Conservation (phyloP, 768 basidiomycete genomes). For the Boletus patriciae region DNA sequence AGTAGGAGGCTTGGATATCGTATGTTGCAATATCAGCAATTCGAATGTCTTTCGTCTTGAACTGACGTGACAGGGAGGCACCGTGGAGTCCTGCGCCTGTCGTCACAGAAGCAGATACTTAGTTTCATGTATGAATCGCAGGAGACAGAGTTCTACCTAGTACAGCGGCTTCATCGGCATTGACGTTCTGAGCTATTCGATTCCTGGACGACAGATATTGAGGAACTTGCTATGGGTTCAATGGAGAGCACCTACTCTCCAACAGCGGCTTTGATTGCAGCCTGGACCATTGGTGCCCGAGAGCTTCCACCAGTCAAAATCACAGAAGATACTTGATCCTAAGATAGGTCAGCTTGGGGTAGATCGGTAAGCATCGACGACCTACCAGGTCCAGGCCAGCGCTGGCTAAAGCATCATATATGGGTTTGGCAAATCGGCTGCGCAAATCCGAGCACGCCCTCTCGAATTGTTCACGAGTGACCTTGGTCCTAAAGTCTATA, state of each 20-base stretch:
- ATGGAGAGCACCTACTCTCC: slow-evolving; percentile 58
- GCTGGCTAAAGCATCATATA: slow-evolving; percentile 65
- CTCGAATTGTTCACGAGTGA: slow-evolving; percentile 82
- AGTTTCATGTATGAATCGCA: slow-evolving; percentile 1
- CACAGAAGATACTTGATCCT: slow-evolving; percentile 82
- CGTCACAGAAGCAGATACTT: neutral
- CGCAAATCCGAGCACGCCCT: slow-evolving; percentile 65
- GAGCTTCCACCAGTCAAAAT: slow-evolving; percentile 92
- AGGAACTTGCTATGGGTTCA: neutral
- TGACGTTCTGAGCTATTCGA: slow-evolving; percentile 92
- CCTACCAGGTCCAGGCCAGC: slow-evolving; percentile 69
- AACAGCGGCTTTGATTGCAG: slow-evolving; percentile 72
- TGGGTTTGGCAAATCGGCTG: slow-evolving; percentile 62
- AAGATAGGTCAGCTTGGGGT: neutral
- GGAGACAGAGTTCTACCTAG: slow-evolving; percentile 49
- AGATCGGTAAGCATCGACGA: neutral
- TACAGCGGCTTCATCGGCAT: slow-evolving; percentile 95
- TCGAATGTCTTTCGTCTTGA: slow-evolving; percentile 94
- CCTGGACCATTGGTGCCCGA: slow-evolving; percentile 88
- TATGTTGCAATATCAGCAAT: slow-evolving; percentile 70
- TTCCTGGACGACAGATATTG: slow-evolving; percentile 41
- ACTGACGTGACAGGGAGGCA: slow-evolving; percentile 82
- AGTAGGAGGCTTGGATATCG: slow-evolving; percentile 79
- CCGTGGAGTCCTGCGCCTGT: slow-evolving; percentile 86
- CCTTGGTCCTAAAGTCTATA: slow-evolving; percentile 81